These are phyloP conservation scores for Elasticomyces elasticus DNA, from an alignment of 495 filamentous ascomycete genomes.

Conservation along the genomic window DNA sequence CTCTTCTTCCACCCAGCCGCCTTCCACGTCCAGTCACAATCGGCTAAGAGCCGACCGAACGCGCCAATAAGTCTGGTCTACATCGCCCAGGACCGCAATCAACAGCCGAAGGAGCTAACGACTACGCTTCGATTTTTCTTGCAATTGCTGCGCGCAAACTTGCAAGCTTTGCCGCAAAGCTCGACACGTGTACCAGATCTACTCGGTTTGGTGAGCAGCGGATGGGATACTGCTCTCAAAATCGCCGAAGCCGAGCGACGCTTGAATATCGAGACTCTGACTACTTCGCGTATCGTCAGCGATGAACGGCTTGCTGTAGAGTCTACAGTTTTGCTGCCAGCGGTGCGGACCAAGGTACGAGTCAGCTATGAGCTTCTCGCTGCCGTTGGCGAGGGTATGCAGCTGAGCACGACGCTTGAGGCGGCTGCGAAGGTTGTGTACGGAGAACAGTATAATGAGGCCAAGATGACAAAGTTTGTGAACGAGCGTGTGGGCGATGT, in stretches of 20 bases:
- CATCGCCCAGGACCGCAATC: conserved; percentile 35
- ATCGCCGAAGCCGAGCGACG: conserved; percentile 46
- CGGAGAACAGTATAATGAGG: conserved; percentile 55
- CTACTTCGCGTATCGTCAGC: conserved; percentile 42
- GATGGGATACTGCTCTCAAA: conserved; percentile 49
- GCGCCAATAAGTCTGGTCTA: conserved; percentile 40
- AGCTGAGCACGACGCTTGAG: conserved; percentile 30
- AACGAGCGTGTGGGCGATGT: conserved; percentile 21
- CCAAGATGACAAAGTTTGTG: conserved; percentile 53
- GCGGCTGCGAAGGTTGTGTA: conserved; percentile 48
- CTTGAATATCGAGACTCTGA: conserved; percentile 45
- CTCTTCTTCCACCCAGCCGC: conserved; percentile 61
- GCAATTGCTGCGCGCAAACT: conserved; percentile 48
- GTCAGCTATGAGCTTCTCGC: conserved; percentile 44
- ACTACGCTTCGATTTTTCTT: conserved; percentile 63
- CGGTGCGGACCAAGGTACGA: conserved; percentile 52
- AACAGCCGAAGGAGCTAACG: conserved; percentile 30
- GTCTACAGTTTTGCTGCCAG: conserved; percentile 44
- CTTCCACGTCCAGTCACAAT: conserved; percentile 34
- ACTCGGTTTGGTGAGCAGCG: conserved; percentile 42
- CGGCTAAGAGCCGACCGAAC: conserved; percentile 16
- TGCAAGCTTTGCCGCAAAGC: conserved; percentile 44
- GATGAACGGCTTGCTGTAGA: conserved; percentile 47
- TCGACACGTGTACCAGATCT: conserved; percentile 44
- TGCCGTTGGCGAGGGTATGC: conserved; percentile 16